phyloP scores from a whole-genome alignment of 768 basidiomycete species.

The Boletus insuetus region DNA sequence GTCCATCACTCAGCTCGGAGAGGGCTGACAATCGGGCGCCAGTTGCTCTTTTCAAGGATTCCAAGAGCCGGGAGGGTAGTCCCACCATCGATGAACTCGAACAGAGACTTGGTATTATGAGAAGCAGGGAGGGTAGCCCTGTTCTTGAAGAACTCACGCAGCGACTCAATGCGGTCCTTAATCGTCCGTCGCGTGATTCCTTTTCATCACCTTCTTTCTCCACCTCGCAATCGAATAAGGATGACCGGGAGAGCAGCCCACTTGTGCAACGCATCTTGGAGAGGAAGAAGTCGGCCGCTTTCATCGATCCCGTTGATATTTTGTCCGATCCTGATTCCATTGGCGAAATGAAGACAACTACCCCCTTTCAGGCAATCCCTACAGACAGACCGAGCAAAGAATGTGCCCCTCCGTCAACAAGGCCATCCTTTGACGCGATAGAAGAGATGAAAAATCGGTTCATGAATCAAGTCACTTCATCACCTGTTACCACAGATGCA shows the following conservation, averaged over 20 bases:
- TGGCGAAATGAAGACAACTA: conserved; percentile 13
- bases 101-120: conserved; percentile 55
- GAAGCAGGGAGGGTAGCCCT: conserved; percentile 54
- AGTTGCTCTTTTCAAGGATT: conserved; percentile 43
- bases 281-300: conserved; percentile 17
- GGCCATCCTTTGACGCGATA: conserved; percentile 48
- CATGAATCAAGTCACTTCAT: conserved; percentile 33
- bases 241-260: conserved; percentile 27
- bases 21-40: conserved; percentile 38
- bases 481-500: conserved; percentile 21
- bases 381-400: conserved; percentile 16
- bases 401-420: background rate
- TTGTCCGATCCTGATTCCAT: background rate
- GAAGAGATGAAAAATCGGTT: conserved; percentile 65
- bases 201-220: conserved; percentile 27
- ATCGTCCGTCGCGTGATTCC: conserved; percentile 32
- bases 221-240: conserved; percentile 14
- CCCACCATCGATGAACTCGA: conserved; percentile 66
- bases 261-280: conserved; percentile 24
- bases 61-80: conserved; percentile 49
- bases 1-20: conserved; percentile 33
- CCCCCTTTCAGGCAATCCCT: conserved; percentile 7
- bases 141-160: conserved; percentile 50
- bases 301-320: conserved; percentile 1
- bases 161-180: conserved; percentile 40